A percentile compares a stretch with the other conserved stretches of the same genome.
phyloP scores from a whole-genome alignment of 345 rosid genomes.

The Raphanus sativus region DNA sequence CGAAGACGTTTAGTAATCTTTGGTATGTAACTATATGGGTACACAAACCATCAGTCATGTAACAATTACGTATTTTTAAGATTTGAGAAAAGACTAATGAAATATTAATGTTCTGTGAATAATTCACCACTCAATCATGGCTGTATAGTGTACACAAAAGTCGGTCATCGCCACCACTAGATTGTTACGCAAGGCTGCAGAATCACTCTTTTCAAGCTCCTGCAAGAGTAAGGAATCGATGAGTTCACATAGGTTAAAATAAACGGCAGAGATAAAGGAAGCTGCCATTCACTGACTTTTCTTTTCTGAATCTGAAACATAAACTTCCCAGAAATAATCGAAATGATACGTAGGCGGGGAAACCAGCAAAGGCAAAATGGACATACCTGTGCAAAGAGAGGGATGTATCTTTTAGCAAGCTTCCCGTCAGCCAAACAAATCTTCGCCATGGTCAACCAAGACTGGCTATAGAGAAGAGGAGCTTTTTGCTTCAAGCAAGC shows the following conservation, averaged over 20 bases:
- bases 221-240: slow-evolving; percentile 37
- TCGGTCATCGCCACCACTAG: slow-evolving; percentile 86
- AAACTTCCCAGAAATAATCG: not conserved
- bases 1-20: slow-evolving; percentile 81
- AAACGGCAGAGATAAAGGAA: slow-evolving; percentile 10
- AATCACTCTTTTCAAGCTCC: slow-evolving; percentile 95
- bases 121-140: slow-evolving; percentile 88
- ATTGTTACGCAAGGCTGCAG: slow-evolving; percentile 86
- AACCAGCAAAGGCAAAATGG: slow-evolving; percentile 15
- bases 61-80: not conserved
- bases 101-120: slow-evolving; percentile 17
- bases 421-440: slow-evolving; percentile 83
- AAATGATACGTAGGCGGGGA: not conserved
- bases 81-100: not conserved
- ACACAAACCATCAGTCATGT: slow-evolving; percentile 27
- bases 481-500: slow-evolving; percentile 62
- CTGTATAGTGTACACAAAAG: slow-evolving; percentile 90
- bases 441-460: slow-evolving; percentile 94
- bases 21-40: slow-evolving; percentile 65
- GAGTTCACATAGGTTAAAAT: slow-evolving; percentile 2
- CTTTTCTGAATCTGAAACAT: no score
- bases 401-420: slow-evolving; percentile 85
- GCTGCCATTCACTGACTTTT: not conserved
- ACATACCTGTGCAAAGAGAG: slow-evolving; percentile 83
- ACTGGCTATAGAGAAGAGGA: slow-evolving; percentile 72